Evolutionary conservation across 192 early-diverging fungal species (phyloP), one percentile per base, ranked within the genome.

Genomic region (Paraglomus brasilianum): DNA sequence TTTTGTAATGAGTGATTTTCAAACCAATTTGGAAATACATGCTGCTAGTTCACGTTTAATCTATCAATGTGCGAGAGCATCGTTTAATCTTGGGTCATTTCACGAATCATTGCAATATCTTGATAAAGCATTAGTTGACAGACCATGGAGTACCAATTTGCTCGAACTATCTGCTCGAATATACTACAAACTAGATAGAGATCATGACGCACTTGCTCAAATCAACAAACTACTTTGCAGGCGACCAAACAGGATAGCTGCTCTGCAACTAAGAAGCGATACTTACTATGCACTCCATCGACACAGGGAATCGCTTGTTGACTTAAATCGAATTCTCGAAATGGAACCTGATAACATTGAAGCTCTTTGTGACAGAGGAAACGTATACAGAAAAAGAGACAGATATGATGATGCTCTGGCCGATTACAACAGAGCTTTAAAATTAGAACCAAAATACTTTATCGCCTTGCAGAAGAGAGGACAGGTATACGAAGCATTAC

Each of bases 281-380:
- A 24, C 53, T 22, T 56, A 56, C 36, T 56, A 56, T 56, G 19
- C 17, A 56, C 53, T 56, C 36, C 53, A 56, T 56, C 53, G 53
- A 11, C 36, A 56, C 21, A 21, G 9, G 19, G 9, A 49, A 49
- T n/a, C 46, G 4, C 22, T 65, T 6, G 4, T 6, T 11, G 36
- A 65, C 30, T 17, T 65, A n/a, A 49, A 36, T 50, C 8, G 14
- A 36, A n/a, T 17, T 8, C 41, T 65, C 7, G 7, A 36, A 7
- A 65, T 15, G 24, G 62, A 65, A 24, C 62, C 62, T 5, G n/a
- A 38, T 49, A 65, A 65, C 40, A 47, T 42, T 8, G 36, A 49
- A 24, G 62, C 62, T 17, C 39, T 65, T 38, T 65, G 46, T 39
- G 62, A 65, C 30, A 3, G 62, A 65, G 49, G 62, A 49, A 36